A percentile compares a stretch with the other conserved stretches of the same genome.
Conservation (phyloP, 495 filamentous ascomycete species). For the Annulohypoxylon nitens region DNA sequence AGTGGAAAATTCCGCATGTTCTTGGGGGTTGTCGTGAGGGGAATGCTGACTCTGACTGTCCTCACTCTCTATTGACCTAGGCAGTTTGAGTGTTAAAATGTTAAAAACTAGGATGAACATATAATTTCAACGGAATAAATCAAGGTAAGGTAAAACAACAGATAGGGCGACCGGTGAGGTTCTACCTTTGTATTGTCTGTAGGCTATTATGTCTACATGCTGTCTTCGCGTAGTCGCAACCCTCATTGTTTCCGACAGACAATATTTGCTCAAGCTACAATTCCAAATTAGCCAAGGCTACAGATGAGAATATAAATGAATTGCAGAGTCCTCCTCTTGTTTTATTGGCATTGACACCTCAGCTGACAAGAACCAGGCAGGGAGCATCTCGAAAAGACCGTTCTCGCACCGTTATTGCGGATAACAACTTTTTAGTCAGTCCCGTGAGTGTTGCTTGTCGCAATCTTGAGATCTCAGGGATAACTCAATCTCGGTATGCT, state of each 20-base stretch:
- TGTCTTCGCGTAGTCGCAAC: neutral
- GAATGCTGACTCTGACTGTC: neutral
- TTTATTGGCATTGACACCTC: neutral
- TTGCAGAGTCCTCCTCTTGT: neutral
- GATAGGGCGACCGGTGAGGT: neutral
- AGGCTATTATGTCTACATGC: too few species aligned
- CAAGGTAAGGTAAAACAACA: neutral
- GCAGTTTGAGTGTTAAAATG: neutral
- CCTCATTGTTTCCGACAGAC: neutral
- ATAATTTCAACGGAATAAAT: too few species aligned
- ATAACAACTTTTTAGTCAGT: neutral
- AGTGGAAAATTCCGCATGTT: too few species aligned
- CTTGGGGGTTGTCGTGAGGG: neutral
- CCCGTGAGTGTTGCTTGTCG: neutral
- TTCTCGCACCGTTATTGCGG: neutral
- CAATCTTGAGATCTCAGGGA: neutral
- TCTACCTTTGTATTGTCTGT: neutral
- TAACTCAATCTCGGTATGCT: neutral
- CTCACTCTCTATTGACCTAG: neutral
- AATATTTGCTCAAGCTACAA: neutral
- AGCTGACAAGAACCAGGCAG: neutral
- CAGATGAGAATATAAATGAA: neutral
- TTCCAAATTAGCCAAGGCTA: neutral
- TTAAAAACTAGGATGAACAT: neutral
- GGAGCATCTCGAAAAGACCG: neutral